Conservation (phyloP, 1,284 basidiomycete species). For the Ceratobasidium papillatum region DNA sequence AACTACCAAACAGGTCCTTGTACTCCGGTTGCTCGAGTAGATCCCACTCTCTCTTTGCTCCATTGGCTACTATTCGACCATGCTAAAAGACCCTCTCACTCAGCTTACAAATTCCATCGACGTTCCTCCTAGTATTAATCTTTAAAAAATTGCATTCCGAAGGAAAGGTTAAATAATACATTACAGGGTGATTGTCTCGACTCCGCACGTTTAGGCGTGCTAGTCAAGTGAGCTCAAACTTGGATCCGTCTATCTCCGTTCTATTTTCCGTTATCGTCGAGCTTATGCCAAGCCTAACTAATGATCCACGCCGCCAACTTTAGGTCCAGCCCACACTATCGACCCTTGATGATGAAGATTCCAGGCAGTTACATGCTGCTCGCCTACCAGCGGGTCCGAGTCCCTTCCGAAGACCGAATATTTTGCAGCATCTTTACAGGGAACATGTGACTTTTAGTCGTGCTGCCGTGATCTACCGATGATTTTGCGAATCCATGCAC, state of each 20-base stretch:
- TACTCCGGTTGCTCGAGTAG: too few relatives aligned
- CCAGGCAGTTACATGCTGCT: background rate
- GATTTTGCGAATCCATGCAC: constrained; percentile 24
- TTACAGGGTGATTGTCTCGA: background rate
- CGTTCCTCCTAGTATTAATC: too few relatives aligned
- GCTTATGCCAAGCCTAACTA: background rate
- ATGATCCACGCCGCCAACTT: background rate
- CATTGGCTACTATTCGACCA: too few relatives aligned
- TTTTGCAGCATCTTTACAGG: background rate
- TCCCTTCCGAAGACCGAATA: background rate
- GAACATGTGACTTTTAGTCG: background rate
- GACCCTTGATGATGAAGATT: background rate
- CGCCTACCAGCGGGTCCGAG: background rate
- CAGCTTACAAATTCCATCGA: too few relatives aligned
- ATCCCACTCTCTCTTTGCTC: too few relatives aligned
- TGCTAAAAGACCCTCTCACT: too few relatives aligned
- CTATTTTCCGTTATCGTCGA: background rate
- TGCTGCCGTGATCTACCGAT: constrained; percentile 4
- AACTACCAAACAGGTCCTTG: too few relatives aligned
- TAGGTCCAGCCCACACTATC: background rate
- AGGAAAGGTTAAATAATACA: too few relatives aligned
- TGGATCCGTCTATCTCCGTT: background rate
- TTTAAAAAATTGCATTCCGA: too few relatives aligned
- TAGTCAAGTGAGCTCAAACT: background rate
- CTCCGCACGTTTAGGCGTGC: background rate